Conservation (phyloP, 1,284 basidiomycete genomes). For the Malassezia cuniculi region DNA sequence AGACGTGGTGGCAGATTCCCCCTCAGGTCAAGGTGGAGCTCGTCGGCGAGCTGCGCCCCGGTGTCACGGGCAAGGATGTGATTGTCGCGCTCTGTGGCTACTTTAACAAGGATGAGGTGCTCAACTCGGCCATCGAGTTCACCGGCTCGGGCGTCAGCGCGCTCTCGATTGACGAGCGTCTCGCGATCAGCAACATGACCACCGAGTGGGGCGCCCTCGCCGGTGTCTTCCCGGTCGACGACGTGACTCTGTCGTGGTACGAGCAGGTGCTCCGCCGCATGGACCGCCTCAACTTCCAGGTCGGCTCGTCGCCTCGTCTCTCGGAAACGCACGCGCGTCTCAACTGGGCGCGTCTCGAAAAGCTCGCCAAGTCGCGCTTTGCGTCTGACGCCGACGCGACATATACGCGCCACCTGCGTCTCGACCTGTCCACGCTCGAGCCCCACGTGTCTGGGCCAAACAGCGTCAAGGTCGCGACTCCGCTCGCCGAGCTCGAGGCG, state of each 20-base stretch:
- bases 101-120: constrained; percentile 92
- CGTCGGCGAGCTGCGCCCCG: constrained; percentile 64
- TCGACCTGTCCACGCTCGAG: constrained; percentile 84
- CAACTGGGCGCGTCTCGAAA: constrained; percentile 60
- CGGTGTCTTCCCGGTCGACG: constrained; percentile 87
- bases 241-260: constrained; percentile 74
- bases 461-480: constrained; percentile 88
- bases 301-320: constrained; percentile 50
- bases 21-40: constrained; percentile 91
- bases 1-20: constrained; percentile 99
- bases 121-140: constrained; percentile 98
- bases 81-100: constrained; percentile 92
- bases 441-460: constrained; percentile 95
- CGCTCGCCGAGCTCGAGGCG: constrained; percentile 66
- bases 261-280: constrained; percentile 62
- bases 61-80: constrained; percentile 95
- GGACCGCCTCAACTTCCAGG: constrained; percentile 63
- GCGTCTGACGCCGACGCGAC: constrained; percentile 64
- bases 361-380: constrained; percentile 53
- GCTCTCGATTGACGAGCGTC: constrained; percentile 74
- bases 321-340: constrained; percentile 65
- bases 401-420: constrained; percentile 76
- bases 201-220: constrained; percentile 97
- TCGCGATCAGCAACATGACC: constrained; percentile 82
- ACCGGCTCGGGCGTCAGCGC: constrained; percentile 75